These are phyloP conservation scores for Aureobasidium sp. DNA, from an alignment of 2,329 filamentous ascomycete species.

Conservation along the genomic window DNA sequence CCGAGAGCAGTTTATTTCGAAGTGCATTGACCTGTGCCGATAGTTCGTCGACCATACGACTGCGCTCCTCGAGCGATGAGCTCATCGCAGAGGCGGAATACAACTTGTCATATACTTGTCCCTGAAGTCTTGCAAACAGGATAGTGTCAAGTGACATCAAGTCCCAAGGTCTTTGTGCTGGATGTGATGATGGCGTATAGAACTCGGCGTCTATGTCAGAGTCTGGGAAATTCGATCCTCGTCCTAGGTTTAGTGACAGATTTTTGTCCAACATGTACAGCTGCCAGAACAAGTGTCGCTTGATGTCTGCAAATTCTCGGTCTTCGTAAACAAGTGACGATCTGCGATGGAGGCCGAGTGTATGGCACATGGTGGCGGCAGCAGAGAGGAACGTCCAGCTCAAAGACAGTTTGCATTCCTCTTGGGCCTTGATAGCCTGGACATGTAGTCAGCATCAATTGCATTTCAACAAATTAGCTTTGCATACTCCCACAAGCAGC, in stretches of 20 bases:
- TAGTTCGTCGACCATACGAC: background rate
- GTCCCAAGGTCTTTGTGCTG: constrained; percentile 14
- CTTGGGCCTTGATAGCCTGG: constrained; percentile 14
- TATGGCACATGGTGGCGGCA: constrained; percentile 16
- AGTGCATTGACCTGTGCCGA: constrained; percentile 7
- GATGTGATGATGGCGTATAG: constrained; percentile 4
- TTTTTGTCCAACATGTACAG: constrained; percentile 16
- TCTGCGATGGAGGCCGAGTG: constrained; percentile 15
- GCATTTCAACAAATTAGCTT: too few relatives aligned
- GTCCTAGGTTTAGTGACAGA: constrained; percentile 12
- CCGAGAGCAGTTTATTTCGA: background rate
- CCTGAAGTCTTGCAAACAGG: constrained; percentile 9
- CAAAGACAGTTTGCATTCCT: constrained; percentile 16
- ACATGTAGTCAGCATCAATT: background rate
- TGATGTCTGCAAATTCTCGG: constrained; percentile 9
- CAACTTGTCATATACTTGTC: constrained; percentile 14
- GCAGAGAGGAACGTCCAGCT: constrained; percentile 16
- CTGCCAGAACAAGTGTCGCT: constrained; percentile 17
- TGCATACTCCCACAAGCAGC: constrained; percentile 13
- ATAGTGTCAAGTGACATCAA: constrained; percentile 13
- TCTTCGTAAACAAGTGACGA: constrained; percentile 12
- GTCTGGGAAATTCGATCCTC: constrained; percentile 15
- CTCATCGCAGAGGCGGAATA: constrained; percentile 8
- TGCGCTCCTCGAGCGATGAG: background rate
- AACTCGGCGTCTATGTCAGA: constrained; percentile 16